Conservation (phyloP, 129 eudicot species). For the Ambrosia artemisiifolia region DNA sequence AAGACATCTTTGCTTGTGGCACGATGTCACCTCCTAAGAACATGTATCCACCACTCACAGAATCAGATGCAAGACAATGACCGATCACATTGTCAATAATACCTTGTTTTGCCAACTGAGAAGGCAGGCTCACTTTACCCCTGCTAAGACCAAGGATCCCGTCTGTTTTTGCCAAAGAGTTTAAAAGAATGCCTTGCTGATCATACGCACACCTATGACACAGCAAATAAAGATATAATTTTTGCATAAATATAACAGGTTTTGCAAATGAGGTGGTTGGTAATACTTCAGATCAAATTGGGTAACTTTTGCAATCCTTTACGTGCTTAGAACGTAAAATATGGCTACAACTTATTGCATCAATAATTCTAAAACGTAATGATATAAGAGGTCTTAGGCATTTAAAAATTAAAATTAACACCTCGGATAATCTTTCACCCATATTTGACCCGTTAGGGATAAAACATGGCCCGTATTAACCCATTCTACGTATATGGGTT, state of each 20-base stretch:
- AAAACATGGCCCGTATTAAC: neutral
- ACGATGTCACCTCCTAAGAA: slow-evolving; percentile 76
- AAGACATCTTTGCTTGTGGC: slow-evolving; percentile 54
- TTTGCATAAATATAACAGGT: slow-evolving; percentile 13
- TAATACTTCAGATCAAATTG: neutral
- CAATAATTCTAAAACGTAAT: neutral
- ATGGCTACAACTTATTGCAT: neutral
- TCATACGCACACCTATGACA: slow-evolving; percentile 65
- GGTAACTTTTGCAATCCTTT: neutral
- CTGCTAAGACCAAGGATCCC: slow-evolving; percentile 82
- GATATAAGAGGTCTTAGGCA: neutral
- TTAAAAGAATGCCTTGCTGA: slow-evolving; percentile 66
- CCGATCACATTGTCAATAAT: slow-evolving; percentile 62
- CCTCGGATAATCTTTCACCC: neutral
- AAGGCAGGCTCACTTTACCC: slow-evolving; percentile 72
- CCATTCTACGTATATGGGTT: neutral
- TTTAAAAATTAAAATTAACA: neutral
- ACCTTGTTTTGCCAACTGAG: slow-evolving; percentile 66
- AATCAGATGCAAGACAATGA: slow-evolving; percentile 61
- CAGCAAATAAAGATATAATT: slow-evolving; percentile 8
- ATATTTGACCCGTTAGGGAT: neutral
- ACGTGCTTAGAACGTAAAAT: neutral
- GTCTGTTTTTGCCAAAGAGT: slow-evolving; percentile 60
- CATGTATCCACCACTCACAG: slow-evolving; percentile 59
- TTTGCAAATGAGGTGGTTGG: neutral